Evolutionary conservation across 805 yeast species (phyloP).

Genomic region (Yamadazyma nakazawae): DNA sequence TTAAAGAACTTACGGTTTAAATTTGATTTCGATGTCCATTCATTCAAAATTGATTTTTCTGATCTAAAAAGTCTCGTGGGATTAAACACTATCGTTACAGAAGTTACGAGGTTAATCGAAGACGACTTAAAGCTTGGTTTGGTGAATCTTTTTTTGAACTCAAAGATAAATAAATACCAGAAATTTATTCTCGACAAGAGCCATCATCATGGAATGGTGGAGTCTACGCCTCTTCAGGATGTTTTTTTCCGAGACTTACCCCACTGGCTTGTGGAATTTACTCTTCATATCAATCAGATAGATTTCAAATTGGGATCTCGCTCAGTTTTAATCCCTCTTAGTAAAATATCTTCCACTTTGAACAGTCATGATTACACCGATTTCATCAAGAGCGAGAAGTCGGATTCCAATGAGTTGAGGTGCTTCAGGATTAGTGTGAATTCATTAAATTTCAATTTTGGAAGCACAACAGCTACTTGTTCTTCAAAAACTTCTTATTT

Average conservation of each 20-base stretch:
- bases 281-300: slow-evolving; percentile 15
- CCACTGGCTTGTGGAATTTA: slow-evolving; percentile 29
- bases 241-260: slow-evolving; percentile 27
- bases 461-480: neutral
- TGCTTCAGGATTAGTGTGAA: slow-evolving; percentile 11
- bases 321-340: slow-evolving; percentile 33
- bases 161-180: slow-evolving; percentile 16
- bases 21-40: slow-evolving; percentile 18
- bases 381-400: slow-evolving; percentile 13
- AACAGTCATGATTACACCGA: slow-evolving; percentile 12
- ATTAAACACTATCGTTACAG: slow-evolving; percentile 25
- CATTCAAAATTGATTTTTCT: slow-evolving; percentile 23
- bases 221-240: slow-evolving; percentile 4
- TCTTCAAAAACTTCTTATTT: neutral
- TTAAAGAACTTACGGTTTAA: slow-evolving; percentile 27
- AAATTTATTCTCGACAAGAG: slow-evolving; percentile 1
- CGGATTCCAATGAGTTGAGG: slow-evolving; percentile 17
- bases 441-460: slow-evolving; percentile 7
- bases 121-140: slow-evolving; percentile 25
- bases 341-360: slow-evolving; percentile 15
- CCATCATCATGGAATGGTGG: neutral
- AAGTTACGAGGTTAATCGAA: slow-evolving; percentile 23
- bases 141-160: slow-evolving; percentile 26
- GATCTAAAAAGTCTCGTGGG: slow-evolving; percentile 31
- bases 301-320: slow-evolving; percentile 33